Percentiles rank a stretch among this genome's conserved stretches.
Conservation (phyloP, 208 protist species). For the Wallacemonas sp. region DNA sequence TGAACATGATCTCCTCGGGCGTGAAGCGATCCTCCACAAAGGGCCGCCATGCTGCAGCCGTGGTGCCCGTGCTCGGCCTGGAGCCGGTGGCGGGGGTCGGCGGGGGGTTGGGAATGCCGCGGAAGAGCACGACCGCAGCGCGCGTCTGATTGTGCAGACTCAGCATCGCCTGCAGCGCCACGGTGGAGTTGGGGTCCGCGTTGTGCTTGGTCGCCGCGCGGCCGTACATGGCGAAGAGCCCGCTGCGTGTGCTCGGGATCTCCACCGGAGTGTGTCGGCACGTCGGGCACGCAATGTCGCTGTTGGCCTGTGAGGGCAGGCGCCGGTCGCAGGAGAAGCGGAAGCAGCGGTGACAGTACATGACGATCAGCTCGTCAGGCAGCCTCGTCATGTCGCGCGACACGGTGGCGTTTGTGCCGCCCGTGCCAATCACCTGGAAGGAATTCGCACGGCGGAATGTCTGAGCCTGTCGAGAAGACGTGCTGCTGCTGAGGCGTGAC, state of each 20-base stretch:
- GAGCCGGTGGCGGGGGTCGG: neutral
- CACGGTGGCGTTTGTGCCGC: neutral
- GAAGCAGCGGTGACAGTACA: slow-evolving; percentile 10
- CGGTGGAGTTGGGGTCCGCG: slow-evolving; percentile 2
- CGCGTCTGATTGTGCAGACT: slow-evolving; percentile 6
- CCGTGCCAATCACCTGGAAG: neutral
- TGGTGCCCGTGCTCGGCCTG: neutral
- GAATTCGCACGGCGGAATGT: neutral
- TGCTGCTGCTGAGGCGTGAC: neutral
- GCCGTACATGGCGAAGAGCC: slow-evolving; percentile 9
- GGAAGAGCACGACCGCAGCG: slow-evolving; percentile 7
- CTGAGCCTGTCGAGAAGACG: neutral
- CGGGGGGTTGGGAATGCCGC: neutral
- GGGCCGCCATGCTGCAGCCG: neutral
- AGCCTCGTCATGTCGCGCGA: neutral
- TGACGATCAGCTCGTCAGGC: neutral
- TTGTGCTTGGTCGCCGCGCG: slow-evolving; percentile 3
- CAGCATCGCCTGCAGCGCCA: slow-evolving; percentile 11
- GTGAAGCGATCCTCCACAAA: slow-evolving; percentile 11
- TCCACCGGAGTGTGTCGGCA: slow-evolving; percentile 2
- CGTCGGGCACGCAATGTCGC: neutral
- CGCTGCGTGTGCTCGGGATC: neutral
- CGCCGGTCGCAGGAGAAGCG: slow-evolving; percentile 9
- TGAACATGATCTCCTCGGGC: slow-evolving; percentile 6
- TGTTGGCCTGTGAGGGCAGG: neutral